Percentiles rank a stretch among this genome's conserved stretches.
Evolutionary conservation across 768 basidiomycete genomes (phyloP).

Genomic region (Mycena filopes): DNA sequence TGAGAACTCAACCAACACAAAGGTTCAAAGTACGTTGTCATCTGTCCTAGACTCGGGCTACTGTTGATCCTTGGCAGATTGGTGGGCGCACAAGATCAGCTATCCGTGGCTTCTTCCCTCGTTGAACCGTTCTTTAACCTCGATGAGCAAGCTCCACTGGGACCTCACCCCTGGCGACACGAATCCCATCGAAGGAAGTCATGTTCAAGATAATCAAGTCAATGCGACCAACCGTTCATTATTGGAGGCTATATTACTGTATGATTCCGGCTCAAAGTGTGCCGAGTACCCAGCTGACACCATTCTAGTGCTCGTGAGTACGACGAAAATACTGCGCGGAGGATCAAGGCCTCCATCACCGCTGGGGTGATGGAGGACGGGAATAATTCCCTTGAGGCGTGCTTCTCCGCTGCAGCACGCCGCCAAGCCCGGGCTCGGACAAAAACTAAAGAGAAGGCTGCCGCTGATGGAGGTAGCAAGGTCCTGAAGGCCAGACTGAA

Average conservation of each 20-base stretch:
- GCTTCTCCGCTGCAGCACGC: neutral
- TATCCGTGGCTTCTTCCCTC: slow-evolving; percentile 18
- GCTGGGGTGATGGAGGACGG: neutral
- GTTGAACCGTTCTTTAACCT: neutral
- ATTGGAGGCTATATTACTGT: neutral
- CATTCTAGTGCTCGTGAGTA: neutral
- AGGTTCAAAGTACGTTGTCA: neutral
- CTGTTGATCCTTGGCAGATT: neutral
- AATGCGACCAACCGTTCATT: neutral
- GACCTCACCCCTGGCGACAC: slow-evolving; percentile 11
- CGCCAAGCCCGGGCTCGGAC: neutral
- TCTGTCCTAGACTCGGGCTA: too few species aligned
- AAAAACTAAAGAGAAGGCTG: neutral
- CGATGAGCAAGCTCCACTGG: slow-evolving; percentile 3
- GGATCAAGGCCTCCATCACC: neutral
- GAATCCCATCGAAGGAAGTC: slow-evolving; percentile 9
- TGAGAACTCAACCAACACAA: neutral
- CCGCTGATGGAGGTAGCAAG: neutral
- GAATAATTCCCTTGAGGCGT: neutral
- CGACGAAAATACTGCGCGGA: neutral
- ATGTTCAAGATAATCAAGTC: slow-evolving; percentile 13
- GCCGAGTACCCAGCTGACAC: too few species aligned
- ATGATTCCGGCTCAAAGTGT: too few species aligned
- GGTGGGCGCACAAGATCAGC: slow-evolving; percentile 14
- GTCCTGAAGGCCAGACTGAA: neutral